These are phyloP conservation scores for Myochromella boudieri DNA, from an alignment of 768 basidiomycete species.

Conservation along the genomic window DNA sequence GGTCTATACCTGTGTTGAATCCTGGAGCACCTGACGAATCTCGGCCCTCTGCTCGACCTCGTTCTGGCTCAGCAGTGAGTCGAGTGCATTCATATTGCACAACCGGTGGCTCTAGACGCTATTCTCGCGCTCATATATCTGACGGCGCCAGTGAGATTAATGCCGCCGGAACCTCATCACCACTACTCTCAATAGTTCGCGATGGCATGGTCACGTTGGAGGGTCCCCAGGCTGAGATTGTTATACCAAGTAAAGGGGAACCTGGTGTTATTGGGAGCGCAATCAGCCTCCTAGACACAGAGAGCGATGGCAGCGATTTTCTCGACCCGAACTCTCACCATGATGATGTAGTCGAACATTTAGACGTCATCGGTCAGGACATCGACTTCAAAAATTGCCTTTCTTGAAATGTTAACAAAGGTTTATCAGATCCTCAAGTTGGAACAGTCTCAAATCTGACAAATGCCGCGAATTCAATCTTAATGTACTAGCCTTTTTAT, in stretches of 20 bases:
- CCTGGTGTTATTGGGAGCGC: slow-evolving; percentile 45
- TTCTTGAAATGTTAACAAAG: slow-evolving; percentile 3
- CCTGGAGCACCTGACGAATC: slow-evolving; percentile 2
- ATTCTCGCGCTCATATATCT: slow-evolving; percentile 1
- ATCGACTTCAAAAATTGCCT: background rate
- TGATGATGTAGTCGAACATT: slow-evolving; percentile 80
- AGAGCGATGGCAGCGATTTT: slow-evolving; percentile 8
- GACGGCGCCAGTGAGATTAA: slow-evolving; percentile 9
- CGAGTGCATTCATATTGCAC: slow-evolving; percentile 35
- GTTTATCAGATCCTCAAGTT: slow-evolving; percentile 66
- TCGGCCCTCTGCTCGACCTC: slow-evolving; percentile 20
- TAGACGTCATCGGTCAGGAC: slow-evolving; percentile 74
- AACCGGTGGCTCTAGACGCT: slow-evolving; percentile 18
- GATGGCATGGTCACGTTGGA: slow-evolving; percentile 32
- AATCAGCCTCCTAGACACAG: slow-evolving; percentile 28
- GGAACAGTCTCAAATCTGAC: slow-evolving; percentile 73
- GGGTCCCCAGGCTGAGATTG: slow-evolving; percentile 41
- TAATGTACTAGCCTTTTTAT: slow-evolving; percentile 47
- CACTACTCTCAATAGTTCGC: slow-evolving; percentile 15
- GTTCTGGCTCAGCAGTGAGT: slow-evolving; percentile 31
- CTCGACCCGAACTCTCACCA: slow-evolving; percentile 48
- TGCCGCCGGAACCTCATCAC: slow-evolving; percentile 10
- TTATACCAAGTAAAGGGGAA: slow-evolving; percentile 33
- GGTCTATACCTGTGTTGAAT: slow-evolving; percentile 20
- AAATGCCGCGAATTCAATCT: slow-evolving; percentile 77